Percentiles rank a stretch among this genome's conserved stretches.
These are phyloP conservation scores for Lasiodiplodia theobromae DNA, from an alignment of 2,329 filamentous ascomycete species.

Conservation along the genomic window DNA sequence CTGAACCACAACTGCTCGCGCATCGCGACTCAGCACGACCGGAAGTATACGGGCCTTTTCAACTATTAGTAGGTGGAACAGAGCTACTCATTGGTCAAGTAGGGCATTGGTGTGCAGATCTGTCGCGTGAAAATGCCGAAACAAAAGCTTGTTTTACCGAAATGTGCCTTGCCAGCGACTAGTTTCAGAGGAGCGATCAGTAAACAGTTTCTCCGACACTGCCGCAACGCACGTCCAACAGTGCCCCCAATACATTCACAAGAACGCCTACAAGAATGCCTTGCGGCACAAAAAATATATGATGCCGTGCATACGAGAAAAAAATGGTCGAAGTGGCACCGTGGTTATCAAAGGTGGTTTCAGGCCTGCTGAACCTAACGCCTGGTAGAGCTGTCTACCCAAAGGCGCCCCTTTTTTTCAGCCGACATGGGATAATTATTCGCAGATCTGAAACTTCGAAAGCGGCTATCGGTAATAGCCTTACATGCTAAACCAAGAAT, in stretches of 20 bases:
- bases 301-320: neutral
- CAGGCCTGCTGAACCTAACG: neutral
- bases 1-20: no score
- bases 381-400: neutral
- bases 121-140: neutral
- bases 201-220: constrained; percentile 1
- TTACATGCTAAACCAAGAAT: no score
- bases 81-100: no score
- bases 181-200: neutral
- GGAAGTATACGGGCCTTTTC: no score
- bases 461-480: neutral
- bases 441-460: neutral
- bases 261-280: neutral
- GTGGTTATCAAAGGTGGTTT: neutral
- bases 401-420: neutral
- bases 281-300: neutral
- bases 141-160: neutral
- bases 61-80: no score
- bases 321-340: neutral
- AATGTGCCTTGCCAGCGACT: neutral
- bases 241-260: neutral
- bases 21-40: no score
- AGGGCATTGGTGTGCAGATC: no score
- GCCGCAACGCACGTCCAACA: neutral
- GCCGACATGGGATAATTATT: no score